Evolutionary conservation across 441 rosid genomes (phyloP).

Genomic region (Euphorbia corollata): DNA sequence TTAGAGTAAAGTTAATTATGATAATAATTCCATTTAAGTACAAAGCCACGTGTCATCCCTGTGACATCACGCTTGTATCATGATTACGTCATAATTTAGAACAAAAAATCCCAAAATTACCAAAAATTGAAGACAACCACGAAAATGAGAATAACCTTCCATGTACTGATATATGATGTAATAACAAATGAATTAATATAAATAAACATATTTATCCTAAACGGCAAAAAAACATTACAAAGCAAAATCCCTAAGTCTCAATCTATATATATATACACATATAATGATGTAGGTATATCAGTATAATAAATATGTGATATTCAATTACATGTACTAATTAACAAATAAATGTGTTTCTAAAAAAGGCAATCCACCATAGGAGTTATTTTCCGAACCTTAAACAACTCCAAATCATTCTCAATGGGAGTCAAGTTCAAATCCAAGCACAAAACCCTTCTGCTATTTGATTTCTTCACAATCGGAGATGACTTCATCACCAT

Average conservation of each 20-base stretch:
- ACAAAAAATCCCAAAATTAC: too few species aligned
- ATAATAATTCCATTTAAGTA: too few species aligned
- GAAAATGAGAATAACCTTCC: too few species aligned
- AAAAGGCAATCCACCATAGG: slow-evolving; percentile 33
- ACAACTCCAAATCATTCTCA: slow-evolving; percentile 50
- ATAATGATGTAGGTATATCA: background rate
- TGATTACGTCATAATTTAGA: too few species aligned
- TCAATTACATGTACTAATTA: background rate
- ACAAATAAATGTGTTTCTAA: slow-evolving; percentile 15
- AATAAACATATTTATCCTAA: background rate
- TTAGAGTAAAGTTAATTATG: too few species aligned
- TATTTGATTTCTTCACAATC: slow-evolving; percentile 37
- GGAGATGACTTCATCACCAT: slow-evolving; percentile 5
- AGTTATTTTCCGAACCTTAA: slow-evolving; percentile 27
- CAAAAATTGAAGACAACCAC: too few species aligned
- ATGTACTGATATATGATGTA: too few species aligned
- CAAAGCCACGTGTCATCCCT: too few species aligned
- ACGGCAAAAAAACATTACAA: background rate
- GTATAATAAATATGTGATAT: background rate
- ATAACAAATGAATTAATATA: too few species aligned
- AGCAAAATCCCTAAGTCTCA: background rate
- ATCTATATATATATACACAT: background rate
- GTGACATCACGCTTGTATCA: too few species aligned
- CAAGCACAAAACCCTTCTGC: too few species aligned
- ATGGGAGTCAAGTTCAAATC: slow-evolving; percentile 65